Evolutionary conservation across 257 asterid genomes (phyloP).

Genomic region (Striga asiatica): DNA sequence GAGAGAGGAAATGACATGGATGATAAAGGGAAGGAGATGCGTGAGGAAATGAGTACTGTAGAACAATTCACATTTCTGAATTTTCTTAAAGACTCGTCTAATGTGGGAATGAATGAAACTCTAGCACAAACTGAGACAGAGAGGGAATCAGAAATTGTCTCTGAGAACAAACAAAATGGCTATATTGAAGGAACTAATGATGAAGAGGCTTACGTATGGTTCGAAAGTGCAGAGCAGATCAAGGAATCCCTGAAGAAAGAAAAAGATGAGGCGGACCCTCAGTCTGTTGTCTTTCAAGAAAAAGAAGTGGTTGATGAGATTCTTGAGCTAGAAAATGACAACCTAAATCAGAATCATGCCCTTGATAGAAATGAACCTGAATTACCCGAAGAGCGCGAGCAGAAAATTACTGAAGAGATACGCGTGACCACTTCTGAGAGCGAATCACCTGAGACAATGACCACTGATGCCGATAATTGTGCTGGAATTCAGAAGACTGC

Average conservation of each 20-base stretch:
- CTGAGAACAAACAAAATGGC: slow-evolving; percentile 18
- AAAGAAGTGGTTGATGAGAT: slow-evolving; percentile 13
- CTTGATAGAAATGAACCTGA: slow-evolving; percentile 19
- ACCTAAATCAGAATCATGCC: slow-evolving; percentile 13
- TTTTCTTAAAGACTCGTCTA: slow-evolving; percentile 12
- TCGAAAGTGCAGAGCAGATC: neutral
- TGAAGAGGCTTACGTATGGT: slow-evolving; percentile 19
- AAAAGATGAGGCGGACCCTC: slow-evolving; percentile 17
- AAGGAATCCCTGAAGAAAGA: slow-evolving; percentile 15
- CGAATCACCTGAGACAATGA: slow-evolving; percentile 20
- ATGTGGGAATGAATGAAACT: slow-evolving; percentile 1
- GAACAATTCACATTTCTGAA: slow-evolving; percentile 13
- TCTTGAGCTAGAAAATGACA: slow-evolving; percentile 25
- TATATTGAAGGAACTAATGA: slow-evolving; percentile 7
- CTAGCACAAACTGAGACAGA: slow-evolving; percentile 22
- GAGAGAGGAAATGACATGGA: neutral
- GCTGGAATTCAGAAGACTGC: slow-evolving; percentile 22
- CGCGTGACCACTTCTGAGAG: slow-evolving; percentile 13
- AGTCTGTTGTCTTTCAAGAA: slow-evolving; percentile 11
- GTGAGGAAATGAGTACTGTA: slow-evolving; percentile 15
- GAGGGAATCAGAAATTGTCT: slow-evolving; percentile 12
- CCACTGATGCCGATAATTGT: slow-evolving; percentile 19
- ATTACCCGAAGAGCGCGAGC: neutral
- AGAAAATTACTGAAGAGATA: slow-evolving; percentile 18
- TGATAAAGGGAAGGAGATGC: slow-evolving; percentile 17